A percentile compares a stretch with the other conserved stretches of the same genome.
Conservation (phyloP, 495 filamentous ascomycete species). For the Thermothielavioides terrestris region DNA sequence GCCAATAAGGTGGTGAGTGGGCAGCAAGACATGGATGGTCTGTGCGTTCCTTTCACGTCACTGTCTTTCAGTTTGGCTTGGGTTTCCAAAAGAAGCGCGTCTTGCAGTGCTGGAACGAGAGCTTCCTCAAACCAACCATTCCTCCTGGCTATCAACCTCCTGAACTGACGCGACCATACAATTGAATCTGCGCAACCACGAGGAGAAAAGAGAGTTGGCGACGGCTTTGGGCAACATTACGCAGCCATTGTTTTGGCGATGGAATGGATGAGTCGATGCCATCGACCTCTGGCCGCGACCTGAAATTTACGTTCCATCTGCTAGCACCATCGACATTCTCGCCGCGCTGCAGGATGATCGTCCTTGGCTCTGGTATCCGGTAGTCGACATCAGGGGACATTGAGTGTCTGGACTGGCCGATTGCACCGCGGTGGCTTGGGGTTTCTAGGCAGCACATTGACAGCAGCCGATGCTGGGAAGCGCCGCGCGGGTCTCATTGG, state of each 20-base stretch:
- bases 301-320: neutral
- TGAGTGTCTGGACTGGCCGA: neutral
- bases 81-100: neutral
- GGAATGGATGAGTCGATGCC: slow-evolving; percentile 9
- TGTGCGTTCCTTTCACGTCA: slow-evolving; percentile 17
- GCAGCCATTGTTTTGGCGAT: neutral
- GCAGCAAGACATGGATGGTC: neutral
- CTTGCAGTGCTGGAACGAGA: slow-evolving; percentile 2
- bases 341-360: slow-evolving; percentile 22
- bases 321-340: slow-evolving; percentile 1
- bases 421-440: neutral
- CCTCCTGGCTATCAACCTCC: neutral
- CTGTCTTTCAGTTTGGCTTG: neutral
- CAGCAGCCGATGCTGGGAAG: neutral
- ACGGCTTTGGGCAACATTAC: neutral
- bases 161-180: neutral
- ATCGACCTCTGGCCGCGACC: neutral
- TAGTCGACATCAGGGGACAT: slow-evolving; percentile 4
- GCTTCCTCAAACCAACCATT: slow-evolving; percentile 2
- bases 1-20: slow-evolving; percentile 4
- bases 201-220: neutral
- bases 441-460: neutral
- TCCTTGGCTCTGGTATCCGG: neutral
- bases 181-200: neutral
- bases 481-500: neutral